These are phyloP conservation scores for Cytospora mali DNA, from an alignment of 2,329 filamentous ascomycete genomes.

Conservation along the genomic window DNA sequence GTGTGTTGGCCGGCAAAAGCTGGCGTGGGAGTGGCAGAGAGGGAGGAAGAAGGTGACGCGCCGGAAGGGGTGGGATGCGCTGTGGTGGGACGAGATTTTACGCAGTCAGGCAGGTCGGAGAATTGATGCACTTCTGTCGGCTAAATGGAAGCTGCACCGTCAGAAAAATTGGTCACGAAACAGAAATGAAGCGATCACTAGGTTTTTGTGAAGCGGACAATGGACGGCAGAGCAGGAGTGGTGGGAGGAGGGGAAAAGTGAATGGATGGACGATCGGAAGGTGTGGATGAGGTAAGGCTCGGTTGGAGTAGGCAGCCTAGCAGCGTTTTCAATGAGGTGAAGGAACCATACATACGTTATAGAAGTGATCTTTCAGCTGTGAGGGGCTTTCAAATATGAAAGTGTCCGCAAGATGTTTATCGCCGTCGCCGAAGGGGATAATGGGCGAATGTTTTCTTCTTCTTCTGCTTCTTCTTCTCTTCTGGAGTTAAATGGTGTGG, in stretches of 20 bases:
- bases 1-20: slow-evolving; percentile 43
- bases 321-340: slow-evolving; percentile 1
- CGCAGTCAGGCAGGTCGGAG: slow-evolving; percentile 30
- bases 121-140: slow-evolving; percentile 28
- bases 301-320: not conserved
- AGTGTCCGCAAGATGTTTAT: slow-evolving; percentile 25
- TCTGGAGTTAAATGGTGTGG: slow-evolving; percentile 1
- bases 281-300: slow-evolving; percentile 16
- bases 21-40: slow-evolving; percentile 28
- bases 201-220: not conserved
- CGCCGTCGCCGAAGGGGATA: slow-evolving; percentile 15
- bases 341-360: slow-evolving; percentile 22
- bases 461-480: no score
- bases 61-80: slow-evolving; percentile 29
- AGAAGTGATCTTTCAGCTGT: slow-evolving; percentile 32
- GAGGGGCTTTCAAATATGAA: slow-evolving; percentile 26
- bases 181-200: not conserved
- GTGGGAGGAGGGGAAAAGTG: slow-evolving; percentile 9
- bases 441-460: slow-evolving; percentile 5
- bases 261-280: slow-evolving; percentile 4
- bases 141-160: slow-evolving; percentile 7
- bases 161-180: slow-evolving; percentile 8
- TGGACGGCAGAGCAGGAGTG: not conserved
- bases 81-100: slow-evolving; percentile 28
- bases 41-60: slow-evolving; percentile 29